These are phyloP conservation scores for Acacia melanoxylon DNA, from an alignment of 306 rosid genomes.

Conservation along the genomic window DNA sequence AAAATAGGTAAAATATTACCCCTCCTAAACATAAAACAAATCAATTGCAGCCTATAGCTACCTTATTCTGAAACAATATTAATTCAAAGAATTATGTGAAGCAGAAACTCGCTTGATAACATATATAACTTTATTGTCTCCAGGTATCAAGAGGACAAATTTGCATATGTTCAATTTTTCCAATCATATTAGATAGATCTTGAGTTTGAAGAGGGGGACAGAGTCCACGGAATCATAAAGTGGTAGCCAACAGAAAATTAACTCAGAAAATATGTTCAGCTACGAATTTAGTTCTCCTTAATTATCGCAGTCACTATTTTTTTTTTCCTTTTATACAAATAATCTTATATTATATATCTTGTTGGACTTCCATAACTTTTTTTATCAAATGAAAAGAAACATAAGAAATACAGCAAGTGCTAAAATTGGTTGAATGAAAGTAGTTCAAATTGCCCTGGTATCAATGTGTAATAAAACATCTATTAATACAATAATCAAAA, in stretches of 20 bases:
- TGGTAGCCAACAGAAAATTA: not conserved
- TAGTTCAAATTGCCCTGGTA: conserved; percentile 11
- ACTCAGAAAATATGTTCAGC: conserved; percentile 2
- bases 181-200: not conserved
- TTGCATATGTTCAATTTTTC: not conserved
- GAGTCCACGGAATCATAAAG: not conserved
- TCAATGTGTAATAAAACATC: conserved; percentile 22
- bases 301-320: not conserved
- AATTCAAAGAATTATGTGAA: not conserved
- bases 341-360: not conserved
- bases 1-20: not conserved
- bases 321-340: not conserved
- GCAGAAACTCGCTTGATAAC: not conserved
- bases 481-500: conserved; percentile 34
- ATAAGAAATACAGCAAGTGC: conserved; percentile 9
- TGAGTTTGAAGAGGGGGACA: not conserved
- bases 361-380: conserved; percentile 4
- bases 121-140: not conserved
- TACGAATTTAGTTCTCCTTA: not conserved
- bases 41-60: not conserved
- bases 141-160: not conserved
- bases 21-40: conserved; percentile 1
- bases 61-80: not conserved
- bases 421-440: conserved; percentile 2
- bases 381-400: conserved; percentile 11